Conservation (phyloP, 2,329 filamentous ascomycete genomes). For the Trichoderma simmonsii region DNA sequence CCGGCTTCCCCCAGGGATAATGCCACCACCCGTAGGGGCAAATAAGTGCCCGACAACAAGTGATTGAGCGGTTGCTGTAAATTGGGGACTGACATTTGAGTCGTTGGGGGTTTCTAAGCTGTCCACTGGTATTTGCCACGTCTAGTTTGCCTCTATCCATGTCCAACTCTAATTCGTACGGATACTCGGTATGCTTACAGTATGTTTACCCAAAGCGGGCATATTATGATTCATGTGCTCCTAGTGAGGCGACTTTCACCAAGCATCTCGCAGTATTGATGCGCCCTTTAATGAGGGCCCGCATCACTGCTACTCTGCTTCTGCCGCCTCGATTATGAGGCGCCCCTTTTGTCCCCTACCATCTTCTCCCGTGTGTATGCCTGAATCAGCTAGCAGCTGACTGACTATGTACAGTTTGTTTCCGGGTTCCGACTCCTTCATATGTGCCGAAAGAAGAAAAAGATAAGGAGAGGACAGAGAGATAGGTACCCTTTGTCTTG, state of each 20-base stretch:
- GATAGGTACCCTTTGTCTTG: not conserved
- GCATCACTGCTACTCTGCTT: slow-evolving; percentile 7
- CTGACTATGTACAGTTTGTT: not conserved
- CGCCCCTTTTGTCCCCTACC: slow-evolving; percentile 9
- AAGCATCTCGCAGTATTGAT: not conserved
- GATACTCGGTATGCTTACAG: not conserved
- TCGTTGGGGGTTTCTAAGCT: not conserved
- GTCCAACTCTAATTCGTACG: not conserved
- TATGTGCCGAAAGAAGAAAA: not conserved
- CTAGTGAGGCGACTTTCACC: not conserved
- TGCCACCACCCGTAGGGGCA: not conserved
- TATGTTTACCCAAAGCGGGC: not conserved
- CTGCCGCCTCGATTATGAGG: not conserved
- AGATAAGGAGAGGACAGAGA: not conserved
- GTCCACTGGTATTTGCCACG: not conserved
- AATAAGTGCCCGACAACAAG: not conserved
- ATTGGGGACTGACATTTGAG: not conserved
- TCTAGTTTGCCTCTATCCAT: not conserved
- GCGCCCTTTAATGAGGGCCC: not conserved
- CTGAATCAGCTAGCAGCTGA: not conserved
- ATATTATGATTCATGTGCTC: not conserved
- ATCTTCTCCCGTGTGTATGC: not conserved
- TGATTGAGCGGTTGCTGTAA: not conserved
- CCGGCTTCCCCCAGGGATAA: not conserved
- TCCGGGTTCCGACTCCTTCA: not conserved